These are phyloP conservation scores for Stentor roeselii DNA, from an alignment of 73 alveolate species.

Conservation along the genomic window DNA sequence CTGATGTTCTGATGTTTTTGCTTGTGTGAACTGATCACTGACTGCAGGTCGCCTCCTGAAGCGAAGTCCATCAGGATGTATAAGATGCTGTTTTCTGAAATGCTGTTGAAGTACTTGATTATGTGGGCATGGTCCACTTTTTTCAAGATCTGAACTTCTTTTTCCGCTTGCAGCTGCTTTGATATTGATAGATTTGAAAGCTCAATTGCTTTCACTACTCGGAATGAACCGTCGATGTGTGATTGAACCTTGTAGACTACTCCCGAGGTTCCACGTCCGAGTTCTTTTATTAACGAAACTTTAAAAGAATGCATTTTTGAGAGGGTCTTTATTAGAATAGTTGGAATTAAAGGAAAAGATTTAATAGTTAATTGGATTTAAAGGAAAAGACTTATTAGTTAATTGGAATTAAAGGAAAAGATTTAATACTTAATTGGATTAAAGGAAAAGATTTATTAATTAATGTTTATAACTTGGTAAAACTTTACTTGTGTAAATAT, in stretches of 20 bases:
- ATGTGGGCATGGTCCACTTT: constrained; percentile 88
- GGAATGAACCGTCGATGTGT: constrained; percentile 40
- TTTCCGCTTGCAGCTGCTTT: constrained; percentile 84
- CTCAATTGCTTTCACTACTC: constrained; percentile 89
- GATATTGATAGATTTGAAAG: constrained; percentile 81
- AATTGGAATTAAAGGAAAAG: too few relatives aligned
- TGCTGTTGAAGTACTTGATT: constrained; percentile 77
- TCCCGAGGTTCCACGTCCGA: constrained; percentile 95
- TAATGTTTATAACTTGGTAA: too few relatives aligned
- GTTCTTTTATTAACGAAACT: constrained; percentile 52
- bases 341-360: too few relatives aligned
- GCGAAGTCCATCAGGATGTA: constrained; percentile 97
- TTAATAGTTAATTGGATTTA: too few relatives aligned
- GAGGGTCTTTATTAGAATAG: too few relatives aligned
- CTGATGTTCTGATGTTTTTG: constrained; percentile 43
- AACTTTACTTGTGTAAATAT: too few relatives aligned
- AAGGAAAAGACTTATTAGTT: too few relatives aligned
- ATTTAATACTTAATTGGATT: too few relatives aligned
- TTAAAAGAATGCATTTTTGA: not conserved
- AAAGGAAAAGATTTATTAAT: too few relatives aligned
- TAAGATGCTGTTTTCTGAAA: constrained; percentile 77
- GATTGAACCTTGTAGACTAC: constrained; percentile 86
- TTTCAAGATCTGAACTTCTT: constrained; percentile 87
- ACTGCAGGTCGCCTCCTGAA: constrained; percentile 88
- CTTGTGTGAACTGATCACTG: constrained; percentile 30